Conservation (phyloP, 1,139 yeast species). For the Kluyveromyces sp. region DNA sequence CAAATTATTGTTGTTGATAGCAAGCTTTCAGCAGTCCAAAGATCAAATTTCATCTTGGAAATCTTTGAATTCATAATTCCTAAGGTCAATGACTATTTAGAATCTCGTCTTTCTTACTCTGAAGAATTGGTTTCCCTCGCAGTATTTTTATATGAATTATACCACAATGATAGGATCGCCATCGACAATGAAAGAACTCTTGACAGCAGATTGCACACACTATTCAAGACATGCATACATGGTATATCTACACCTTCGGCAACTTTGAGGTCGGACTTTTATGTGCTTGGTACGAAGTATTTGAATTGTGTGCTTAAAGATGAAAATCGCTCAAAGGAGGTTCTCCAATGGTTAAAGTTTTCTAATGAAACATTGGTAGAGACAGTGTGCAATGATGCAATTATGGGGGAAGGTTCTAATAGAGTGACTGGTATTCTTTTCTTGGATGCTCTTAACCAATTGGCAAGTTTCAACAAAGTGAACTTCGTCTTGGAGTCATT, state of each 20-base stretch:
- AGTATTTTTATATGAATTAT: slow-evolving; percentile 61
- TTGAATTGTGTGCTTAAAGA: slow-evolving; percentile 44
- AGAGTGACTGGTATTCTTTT: slow-evolving; percentile 71
- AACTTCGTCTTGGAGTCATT: slow-evolving; percentile 54
- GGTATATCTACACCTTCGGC: slow-evolving; percentile 68
- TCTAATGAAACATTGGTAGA: slow-evolving; percentile 58
- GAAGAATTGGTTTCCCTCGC: slow-evolving; percentile 72
- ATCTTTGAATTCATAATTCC: slow-evolving; percentile 72
- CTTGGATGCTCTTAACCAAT: slow-evolving; percentile 59
- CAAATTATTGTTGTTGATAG: slow-evolving; percentile 65
- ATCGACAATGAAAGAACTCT: slow-evolving; percentile 33
- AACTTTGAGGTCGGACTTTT: slow-evolving; percentile 71
- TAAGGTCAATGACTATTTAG: slow-evolving; percentile 65
- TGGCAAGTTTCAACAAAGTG: slow-evolving; percentile 45
- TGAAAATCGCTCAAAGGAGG: slow-evolving; percentile 37
- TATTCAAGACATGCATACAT: slow-evolving; percentile 65
- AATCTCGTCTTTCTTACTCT: slow-evolving; percentile 56
- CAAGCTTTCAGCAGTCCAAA: slow-evolving; percentile 34
- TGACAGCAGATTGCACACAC: slow-evolving; percentile 47
- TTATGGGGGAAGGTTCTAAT: slow-evolving; percentile 69
- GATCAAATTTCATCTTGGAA: slow-evolving; percentile 62
- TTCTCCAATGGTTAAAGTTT: slow-evolving; percentile 46
- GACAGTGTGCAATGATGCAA: slow-evolving; percentile 66
- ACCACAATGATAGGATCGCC: slow-evolving; percentile 38
- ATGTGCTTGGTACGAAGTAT: slow-evolving; percentile 62